Base-by-base conservation (phyloP, 257 asterid species). In the Ehretia macrophylla region DNA sequence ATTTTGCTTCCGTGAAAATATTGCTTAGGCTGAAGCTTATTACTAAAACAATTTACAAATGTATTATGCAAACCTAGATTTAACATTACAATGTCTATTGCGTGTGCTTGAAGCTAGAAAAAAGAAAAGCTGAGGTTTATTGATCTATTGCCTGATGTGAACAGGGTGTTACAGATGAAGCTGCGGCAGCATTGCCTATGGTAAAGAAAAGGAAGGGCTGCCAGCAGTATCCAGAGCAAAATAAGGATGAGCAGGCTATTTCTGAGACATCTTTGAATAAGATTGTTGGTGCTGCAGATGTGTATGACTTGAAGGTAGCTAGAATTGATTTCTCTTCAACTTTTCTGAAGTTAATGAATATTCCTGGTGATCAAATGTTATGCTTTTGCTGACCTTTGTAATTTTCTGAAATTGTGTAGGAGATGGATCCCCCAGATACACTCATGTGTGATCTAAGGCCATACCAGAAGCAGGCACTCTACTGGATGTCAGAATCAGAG, bases 381-480 rank as follows among this genome's bases (percentile, higher is more conserved):
- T 21, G 14, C n/a, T n/a, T n/a, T 20, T 21, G 10, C 46, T 47
- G 8, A 21, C 62, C 10, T 39, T 17, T 12, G 19, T 51, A 47
- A 53, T 53, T 8, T 57, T 17, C 21, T 50, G 61, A 51, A 11
- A 32, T 65, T 68, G 63, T 64, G 11, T 55, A 88, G 97, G 95
- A 88, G 66, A 80, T 85, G 95, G 89, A 82, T 62, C 83, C 97
- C 35, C 83, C 97, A 0, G 70, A 69, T 37, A 79, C 80, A 14
- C 86, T 88, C 62, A 60, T 68, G 51, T 88, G 97, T 73, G 69
- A 76, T 73, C 79, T 88, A 50, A 80, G 84, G 81, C 84, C 95
- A 44, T 85, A 88, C 64, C 95, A 88, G 65, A 88, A 88, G 65
- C 93, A 88, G 59, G 97, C 97, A 42, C 91, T 88, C 58, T 75